Base-by-base conservation (phyloP, 2,329 filamentous ascomycete genomes). In the Beauveria scarabaeidicola region DNA sequence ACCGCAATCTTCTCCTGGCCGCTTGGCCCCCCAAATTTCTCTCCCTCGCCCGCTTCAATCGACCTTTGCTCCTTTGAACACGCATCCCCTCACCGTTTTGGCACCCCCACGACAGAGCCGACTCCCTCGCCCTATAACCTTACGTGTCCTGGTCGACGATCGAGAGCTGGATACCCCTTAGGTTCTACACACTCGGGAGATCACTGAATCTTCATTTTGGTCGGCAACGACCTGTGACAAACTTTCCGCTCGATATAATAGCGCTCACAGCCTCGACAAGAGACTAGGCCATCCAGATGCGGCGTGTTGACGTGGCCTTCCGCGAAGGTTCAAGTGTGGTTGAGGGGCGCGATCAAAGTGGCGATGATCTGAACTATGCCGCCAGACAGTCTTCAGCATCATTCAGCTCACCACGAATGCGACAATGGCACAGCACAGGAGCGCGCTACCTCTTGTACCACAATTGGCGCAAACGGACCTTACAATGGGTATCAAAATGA, bases 141-240 rank as follows among this genome's bases (percentile, higher is more conserved):
- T 58, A 3, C 21, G 5, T 44, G 54, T 58, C 44, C 53, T 61
- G 59, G 48, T 61, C 59, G 59, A 61, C 59, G 59, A 61, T 61
- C 54, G 59, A 61, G 59, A 58, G 59, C 59, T 25, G 52, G 48
- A 61, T 43, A 52, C 48, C 53, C 53, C 36, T 13, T 46, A 19
- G 52, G 59, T 56, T 55, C 53, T 52, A 52, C 59, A 52, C 32
- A 52, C 48, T 61, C 59, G 59, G 59, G 59, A 61, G 59, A 61
- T 61, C 48, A 60, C 47, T 55, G 56, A 58, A 59, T 59, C 51
- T 47, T 29, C 36, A 32, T 56, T 21, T 51, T 51, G 44, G 46
- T 51, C 46, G 55, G 46, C 36, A 25, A 58, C 44, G 55, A 58
- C 46, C 46, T 13, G 54, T 57, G 54, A 57, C 54, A 50, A 48